Conservation (phyloP, 2,329 filamentous ascomycete genomes). For the Penicillium freii region DNA sequence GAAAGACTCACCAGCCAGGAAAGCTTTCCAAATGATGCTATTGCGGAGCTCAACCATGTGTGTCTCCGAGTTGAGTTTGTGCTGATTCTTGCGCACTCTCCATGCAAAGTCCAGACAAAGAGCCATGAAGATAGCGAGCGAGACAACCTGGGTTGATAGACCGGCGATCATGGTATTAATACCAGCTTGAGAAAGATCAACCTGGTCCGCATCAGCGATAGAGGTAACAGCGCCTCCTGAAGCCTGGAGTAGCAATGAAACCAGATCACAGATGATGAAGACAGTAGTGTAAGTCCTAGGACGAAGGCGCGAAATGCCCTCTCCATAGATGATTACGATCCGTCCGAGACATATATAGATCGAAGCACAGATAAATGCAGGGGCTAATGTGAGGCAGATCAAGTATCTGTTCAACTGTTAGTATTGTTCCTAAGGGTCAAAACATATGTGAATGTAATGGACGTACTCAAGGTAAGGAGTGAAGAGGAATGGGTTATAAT, state of each 20-base stretch:
- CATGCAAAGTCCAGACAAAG: not conserved
- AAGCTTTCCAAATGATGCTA: not conserved
- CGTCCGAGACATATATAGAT: not conserved
- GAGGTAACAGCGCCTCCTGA: slow-evolving; percentile 58
- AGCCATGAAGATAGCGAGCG: slow-evolving; percentile 53
- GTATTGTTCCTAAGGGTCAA: not conserved
- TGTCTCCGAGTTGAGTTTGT: not conserved
- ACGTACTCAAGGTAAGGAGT: slow-evolving; percentile 5
- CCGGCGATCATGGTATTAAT: slow-evolving; percentile 66
- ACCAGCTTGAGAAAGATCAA: slow-evolving; percentile 40
- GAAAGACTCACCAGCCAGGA: not conserved
- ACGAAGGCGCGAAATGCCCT: slow-evolving; percentile 31
- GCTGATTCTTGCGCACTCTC: not conserved
- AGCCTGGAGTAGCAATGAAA: slow-evolving; percentile 61
- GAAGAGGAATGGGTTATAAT: slow-evolving; percentile 3
- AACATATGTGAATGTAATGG: not conserved
- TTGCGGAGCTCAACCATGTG: not conserved
- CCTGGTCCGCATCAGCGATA: slow-evolving; percentile 36
- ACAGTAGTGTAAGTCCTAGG: slow-evolving; percentile 36
- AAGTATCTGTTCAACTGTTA: not conserved
- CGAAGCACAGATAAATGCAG: not conserved
- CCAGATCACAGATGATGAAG: slow-evolving; percentile 63
- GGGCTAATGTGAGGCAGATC: not conserved
- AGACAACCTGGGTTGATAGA: slow-evolving; percentile 60
- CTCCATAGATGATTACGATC: not conserved